Percentiles rank a stretch among this genome's conserved stretches.
Conservation (phyloP, 805 yeast species). For the Ogataea nonfermentans region DNA sequence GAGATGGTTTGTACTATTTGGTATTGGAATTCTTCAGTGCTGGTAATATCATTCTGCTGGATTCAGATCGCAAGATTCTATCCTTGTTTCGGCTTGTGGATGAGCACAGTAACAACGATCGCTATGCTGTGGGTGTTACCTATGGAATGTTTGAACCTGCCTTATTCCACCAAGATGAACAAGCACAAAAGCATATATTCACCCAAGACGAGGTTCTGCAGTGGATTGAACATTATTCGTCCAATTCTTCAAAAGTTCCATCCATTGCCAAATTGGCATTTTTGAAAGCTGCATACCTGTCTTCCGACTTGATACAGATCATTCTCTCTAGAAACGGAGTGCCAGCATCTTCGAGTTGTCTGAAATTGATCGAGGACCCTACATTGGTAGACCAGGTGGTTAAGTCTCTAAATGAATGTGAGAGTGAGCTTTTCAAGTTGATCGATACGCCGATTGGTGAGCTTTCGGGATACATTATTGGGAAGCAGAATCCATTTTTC, state of each 20-base stretch:
- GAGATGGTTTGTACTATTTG: conserved; percentile 74
- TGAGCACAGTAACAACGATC: conserved; percentile 62
- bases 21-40: conserved; percentile 94
- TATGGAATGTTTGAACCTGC: conserved; percentile 61
- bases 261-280: conserved; percentile 72
- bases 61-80: conserved; percentile 63
- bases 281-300: conserved; percentile 66
- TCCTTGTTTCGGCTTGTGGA: conserved; percentile 76
- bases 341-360: conserved; percentile 36
- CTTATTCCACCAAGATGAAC: conserved; percentile 36
- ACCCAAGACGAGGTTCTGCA: conserved; percentile 31
- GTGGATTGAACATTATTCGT: conserved; percentile 43
- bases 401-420: conserved; percentile 47
- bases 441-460: conserved; percentile 34
- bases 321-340: conserved; percentile 47
- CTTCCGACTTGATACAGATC: conserved; percentile 74
- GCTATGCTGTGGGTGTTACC: conserved; percentile 70
- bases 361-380: conserved; percentile 31
- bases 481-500: conserved; percentile 55
- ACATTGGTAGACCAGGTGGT: conserved; percentile 34
- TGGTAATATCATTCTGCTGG: conserved; percentile 81
- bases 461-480: conserved; percentile 58
- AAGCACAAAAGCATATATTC: conserved; percentile 19
- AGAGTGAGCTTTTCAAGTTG: conserved; percentile 40
- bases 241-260: conserved; percentile 43